These are phyloP conservation scores for Sporisorium exsertum DNA, from an alignment of 1,284 basidiomycete species.

Conservation along the genomic window DNA sequence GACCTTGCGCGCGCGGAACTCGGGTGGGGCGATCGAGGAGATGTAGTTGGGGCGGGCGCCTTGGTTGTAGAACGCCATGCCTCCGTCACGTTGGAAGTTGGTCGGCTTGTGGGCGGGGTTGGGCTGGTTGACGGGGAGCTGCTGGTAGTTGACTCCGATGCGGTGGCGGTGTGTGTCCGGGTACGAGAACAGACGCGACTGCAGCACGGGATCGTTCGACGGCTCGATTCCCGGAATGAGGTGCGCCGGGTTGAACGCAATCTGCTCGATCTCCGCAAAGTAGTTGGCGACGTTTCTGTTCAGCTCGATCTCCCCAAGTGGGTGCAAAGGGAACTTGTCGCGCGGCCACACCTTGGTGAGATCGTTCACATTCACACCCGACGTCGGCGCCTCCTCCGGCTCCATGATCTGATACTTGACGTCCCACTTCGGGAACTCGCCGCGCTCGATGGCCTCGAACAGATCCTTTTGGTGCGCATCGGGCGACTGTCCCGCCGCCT, in stretches of 20 bases:
- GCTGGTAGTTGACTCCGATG: constrained; percentile 65
- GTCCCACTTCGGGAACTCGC: constrained; percentile 64
- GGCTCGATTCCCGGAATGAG: constrained; percentile 59
- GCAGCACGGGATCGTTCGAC: constrained; percentile 62
- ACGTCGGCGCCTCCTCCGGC: constrained; percentile 32
- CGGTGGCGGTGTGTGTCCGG: constrained; percentile 91
- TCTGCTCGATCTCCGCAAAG: constrained; percentile 63
- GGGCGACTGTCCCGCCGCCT: constrained; percentile 43
- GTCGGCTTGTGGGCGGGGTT: constrained; percentile 28
- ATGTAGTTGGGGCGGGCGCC: constrained; percentile 56
- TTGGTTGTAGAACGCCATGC: constrained; percentile 57
- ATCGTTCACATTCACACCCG: constrained; percentile 55
- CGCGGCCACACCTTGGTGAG: constrained; percentile 56
- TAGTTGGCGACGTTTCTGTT: constrained; percentile 62
- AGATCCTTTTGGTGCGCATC: constrained; percentile 60
- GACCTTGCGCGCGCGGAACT: constrained; percentile 30
- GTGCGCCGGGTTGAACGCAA: constrained; percentile 57
- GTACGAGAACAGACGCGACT: constrained; percentile 65
- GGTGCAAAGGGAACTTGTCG: constrained; percentile 54
- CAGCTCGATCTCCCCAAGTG: constrained; percentile 57
- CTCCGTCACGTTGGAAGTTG: constrained; percentile 59
- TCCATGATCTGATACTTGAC: constrained; percentile 61
- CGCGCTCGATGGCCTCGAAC: constrained; percentile 60
- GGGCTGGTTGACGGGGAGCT: constrained; percentile 55
- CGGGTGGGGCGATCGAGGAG: constrained; percentile 46